Evolutionary conservation across 768 basidiomycete genomes (phyloP), one percentile per base, ranked within the genome.

Genomic region (Hebeloma cylindrosporum): DNA sequence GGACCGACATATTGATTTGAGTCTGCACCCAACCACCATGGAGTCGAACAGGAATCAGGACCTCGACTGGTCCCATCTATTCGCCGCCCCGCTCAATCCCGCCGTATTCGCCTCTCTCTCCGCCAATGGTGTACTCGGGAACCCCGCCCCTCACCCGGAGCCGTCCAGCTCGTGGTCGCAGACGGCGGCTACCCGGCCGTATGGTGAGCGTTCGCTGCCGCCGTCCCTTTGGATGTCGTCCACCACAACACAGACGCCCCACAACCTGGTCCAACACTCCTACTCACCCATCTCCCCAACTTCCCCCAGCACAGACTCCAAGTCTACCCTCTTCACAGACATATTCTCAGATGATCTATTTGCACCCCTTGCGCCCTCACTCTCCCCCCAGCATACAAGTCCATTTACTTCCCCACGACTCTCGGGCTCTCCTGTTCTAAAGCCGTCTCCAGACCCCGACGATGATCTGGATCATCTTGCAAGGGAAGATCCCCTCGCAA

Each of bases 211-310:
- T n/a, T n/a, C n/a, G n/a, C 67, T 89, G 32, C 84, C 83, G 35
- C 86, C 88, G 3, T 87, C 88, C 29, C 66, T 90, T 29, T 91
- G 88, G 88, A 90, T 91, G 88, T 88, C 88, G 9, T 77, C 87
- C 35, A 3, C 60, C 73, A 16, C 68, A 74, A 21, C 68, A n/a
- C n/a, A n/a, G n/a, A n/a, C n/a, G n/a, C 75, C 5, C 60, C 70
- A 47, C 51, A 60, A 44, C 62, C 72, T 26, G 66, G 70, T 48
- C 64, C 34, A 64, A 67, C 53, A 64, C 71, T 23, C 63, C 72
- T 51, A 54, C 66, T 63, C 46, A 62, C 42, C 59, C 67, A 70
- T 39, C 32, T 74, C 76, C 4, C 66, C 75, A 7, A 62, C 66
- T 33, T 75, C 77, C 17, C 64, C 78, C 35, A 63, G 66, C 40